Evolutionary conservation across 208 protist species (phyloP).

Genomic region (Wallacemonas sp.): DNA sequence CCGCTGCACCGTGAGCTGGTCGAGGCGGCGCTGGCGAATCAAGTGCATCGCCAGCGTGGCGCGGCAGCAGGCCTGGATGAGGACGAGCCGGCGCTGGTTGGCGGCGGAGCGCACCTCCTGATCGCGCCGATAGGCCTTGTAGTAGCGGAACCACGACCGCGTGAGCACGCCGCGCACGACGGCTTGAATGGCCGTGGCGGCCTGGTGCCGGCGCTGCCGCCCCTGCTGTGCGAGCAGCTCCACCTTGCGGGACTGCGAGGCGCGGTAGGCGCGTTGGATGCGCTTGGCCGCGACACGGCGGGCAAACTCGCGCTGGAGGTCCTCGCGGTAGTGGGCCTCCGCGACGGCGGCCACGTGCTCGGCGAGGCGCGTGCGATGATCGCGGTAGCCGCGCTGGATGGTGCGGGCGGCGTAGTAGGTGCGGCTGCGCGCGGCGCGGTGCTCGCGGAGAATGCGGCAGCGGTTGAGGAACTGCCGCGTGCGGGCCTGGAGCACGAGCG

Average conservation of each 20-base stretch:
- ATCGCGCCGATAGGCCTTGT: conserved; percentile 71
- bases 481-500: conserved; percentile 61
- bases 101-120: conserved; percentile 69
- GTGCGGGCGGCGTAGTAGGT: conserved; percentile 59
- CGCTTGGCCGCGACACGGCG: conserved; percentile 59
- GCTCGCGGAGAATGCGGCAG: conserved; percentile 57
- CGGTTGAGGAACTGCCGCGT: conserved; percentile 73
- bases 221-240: conserved; percentile 36
- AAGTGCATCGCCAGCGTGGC: conserved; percentile 37
- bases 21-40: conserved; percentile 29
- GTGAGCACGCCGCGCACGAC: conserved; percentile 78
- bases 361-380: conserved; percentile 47
- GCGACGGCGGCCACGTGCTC: conserved; percentile 44
- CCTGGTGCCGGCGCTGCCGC: conserved; percentile 45
- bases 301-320: conserved; percentile 50
- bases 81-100: conserved; percentile 54
- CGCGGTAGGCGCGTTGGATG: conserved; percentile 65
- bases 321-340: conserved; percentile 60
- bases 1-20: conserved; percentile 29
- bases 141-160: conserved; percentile 85
- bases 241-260: conserved; percentile 50
- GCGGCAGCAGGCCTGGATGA: conserved; percentile 65
- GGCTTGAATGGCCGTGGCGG: conserved; percentile 77
- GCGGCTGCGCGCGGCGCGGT: conserved; percentile 49
- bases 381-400: conserved; percentile 82